These are phyloP conservation scores for Suillus paluster DNA, from an alignment of 768 basidiomycete species.

Conservation along the genomic window DNA sequence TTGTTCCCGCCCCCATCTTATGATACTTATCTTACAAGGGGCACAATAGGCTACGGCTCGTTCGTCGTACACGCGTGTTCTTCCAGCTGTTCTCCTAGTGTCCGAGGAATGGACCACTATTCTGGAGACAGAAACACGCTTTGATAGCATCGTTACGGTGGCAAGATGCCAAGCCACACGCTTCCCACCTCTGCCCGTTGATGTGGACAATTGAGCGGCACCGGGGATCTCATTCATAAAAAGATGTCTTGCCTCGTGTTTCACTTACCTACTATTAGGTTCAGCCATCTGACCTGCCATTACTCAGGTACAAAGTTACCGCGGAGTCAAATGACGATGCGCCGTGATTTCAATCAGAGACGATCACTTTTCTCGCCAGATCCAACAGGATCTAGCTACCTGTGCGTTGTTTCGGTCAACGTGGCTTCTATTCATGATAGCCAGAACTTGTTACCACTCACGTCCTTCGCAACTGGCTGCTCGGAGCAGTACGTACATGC, in stretches of 20 bases:
- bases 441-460: conserved; percentile 24
- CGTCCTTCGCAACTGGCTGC: conserved; percentile 18
- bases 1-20: conserved; percentile 1
- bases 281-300: not conserved
- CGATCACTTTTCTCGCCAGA: conserved; percentile 3
- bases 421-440: conserved; percentile 22
- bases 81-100: conserved; percentile 2
- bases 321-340: conserved; percentile 7
- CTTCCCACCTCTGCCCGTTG: not conserved
- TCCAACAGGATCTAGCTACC: conserved; percentile 5
- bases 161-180: not conserved
- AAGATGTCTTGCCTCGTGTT: not conserved
- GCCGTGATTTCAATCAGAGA: not conserved
- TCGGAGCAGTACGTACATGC: conserved; percentile 26
- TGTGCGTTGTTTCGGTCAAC: conserved; percentile 18
- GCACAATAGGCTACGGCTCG: not conserved
- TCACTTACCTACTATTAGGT: not conserved
- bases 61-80: conserved; percentile 1
- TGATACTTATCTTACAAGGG: conserved; percentile 3
- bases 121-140: conserved; percentile 2
- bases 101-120: not conserved
- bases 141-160: conserved; percentile 1
- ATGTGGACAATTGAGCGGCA: not conserved
- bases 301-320: conserved; percentile 6
- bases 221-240: conserved; percentile 4